A percentile compares a stretch with the other conserved stretches of the same genome.
phyloP scores from a whole-genome alignment of 768 basidiomycete genomes.

The Kwoniella sp. region DNA sequence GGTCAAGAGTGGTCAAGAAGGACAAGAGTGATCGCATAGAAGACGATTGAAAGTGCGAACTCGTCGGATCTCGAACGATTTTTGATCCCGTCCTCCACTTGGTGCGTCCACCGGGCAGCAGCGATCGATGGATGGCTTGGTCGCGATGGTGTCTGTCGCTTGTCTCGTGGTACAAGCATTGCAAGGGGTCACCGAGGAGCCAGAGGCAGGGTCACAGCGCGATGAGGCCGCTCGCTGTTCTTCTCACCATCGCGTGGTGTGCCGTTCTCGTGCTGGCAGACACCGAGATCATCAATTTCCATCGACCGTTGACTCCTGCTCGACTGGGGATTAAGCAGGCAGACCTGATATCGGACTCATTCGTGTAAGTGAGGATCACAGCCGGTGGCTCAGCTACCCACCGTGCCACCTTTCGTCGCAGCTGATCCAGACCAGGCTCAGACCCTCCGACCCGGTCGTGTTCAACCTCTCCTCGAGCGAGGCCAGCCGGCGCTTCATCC shows the following conservation, averaged over 20 bases:
- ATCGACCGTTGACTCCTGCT: slow-evolving; percentile 12
- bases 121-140: background rate
- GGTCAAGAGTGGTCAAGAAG: background rate
- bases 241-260: background rate
- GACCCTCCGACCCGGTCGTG: slow-evolving; percentile 2
- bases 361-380: too few species aligned
- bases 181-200: too few species aligned
- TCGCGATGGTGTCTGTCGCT: background rate
- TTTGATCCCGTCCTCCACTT: slow-evolving; percentile 18
- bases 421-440: slow-evolving; percentile 2
- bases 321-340: too few species aligned
- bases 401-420: too few species aligned
- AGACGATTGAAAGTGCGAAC: too few species aligned
- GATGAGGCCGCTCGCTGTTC: background rate
- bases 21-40: too few species aligned
- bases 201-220: too few species aligned
- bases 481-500: slow-evolving; percentile 1
- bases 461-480: slow-evolving; percentile 4
- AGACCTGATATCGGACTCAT: too few species aligned
- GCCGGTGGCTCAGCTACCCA: too few species aligned
- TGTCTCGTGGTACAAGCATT: too few species aligned
- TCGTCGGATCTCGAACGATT: too few species aligned
- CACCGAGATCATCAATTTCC: slow-evolving; percentile 37
- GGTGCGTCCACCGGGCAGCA: slow-evolving; percentile 2
- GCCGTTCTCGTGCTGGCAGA: slow-evolving; percentile 11